Conservation (phyloP, 345 rosid species). For the Sisymbrium irio region DNA sequence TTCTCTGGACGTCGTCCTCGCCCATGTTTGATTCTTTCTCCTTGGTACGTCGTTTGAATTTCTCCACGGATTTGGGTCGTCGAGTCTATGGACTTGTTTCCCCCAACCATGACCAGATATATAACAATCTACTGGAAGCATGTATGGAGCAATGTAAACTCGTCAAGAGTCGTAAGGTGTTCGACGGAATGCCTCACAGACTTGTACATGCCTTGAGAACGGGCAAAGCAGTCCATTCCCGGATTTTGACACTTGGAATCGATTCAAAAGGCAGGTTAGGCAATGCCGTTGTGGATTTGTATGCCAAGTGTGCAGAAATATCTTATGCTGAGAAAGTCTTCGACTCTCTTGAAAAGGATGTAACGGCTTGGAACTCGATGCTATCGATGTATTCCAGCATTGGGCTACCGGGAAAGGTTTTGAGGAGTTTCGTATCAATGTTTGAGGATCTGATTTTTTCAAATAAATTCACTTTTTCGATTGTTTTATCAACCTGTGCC, state of each 20-base stretch:
- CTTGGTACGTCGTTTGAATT: slow-evolving; percentile 31
- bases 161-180: slow-evolving; percentile 47
- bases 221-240: slow-evolving; percentile 54
- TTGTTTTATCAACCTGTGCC: slow-evolving; percentile 70
- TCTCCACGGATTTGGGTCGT: slow-evolving; percentile 25
- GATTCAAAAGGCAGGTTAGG: slow-evolving; percentile 48
- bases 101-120: slow-evolving; percentile 14
- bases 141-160: slow-evolving; percentile 53
- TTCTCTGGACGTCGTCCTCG: not conserved
- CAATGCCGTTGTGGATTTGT: slow-evolving; percentile 70
- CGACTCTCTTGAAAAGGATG: slow-evolving; percentile 46
- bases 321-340: slow-evolving; percentile 63
- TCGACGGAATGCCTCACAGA: slow-evolving; percentile 72
- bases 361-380: slow-evolving; percentile 77
- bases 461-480: slow-evolving; percentile 73
- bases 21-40: slow-evolving; percentile 9
- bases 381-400: slow-evolving; percentile 63
- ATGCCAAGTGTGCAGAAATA: slow-evolving; percentile 65
- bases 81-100: not conserved
- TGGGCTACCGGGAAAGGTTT: slow-evolving; percentile 42
- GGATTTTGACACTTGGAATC: slow-evolving; percentile 48
- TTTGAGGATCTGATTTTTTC: slow-evolving; percentile 43
- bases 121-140: slow-evolving; percentile 30
- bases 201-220: slow-evolving; percentile 33
- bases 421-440: slow-evolving; percentile 41